phyloP scores from a whole-genome alignment of 495 filamentous ascomycete genomes.

The Pyrenula aspistea region DNA sequence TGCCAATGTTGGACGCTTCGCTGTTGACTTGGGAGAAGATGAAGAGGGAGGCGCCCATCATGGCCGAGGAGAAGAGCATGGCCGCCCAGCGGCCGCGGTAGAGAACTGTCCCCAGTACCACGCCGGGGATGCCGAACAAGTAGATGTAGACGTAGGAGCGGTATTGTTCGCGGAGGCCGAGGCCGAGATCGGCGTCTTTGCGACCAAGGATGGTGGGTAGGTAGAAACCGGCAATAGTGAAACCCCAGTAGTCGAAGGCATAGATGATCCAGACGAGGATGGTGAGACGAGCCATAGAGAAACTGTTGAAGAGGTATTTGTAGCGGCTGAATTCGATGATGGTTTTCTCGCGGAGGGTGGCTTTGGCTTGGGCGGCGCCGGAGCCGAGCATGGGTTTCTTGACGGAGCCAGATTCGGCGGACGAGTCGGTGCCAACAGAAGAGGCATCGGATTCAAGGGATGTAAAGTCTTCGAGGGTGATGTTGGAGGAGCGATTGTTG shows the following conservation, averaged over 20 bases:
- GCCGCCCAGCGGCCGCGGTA: constrained; percentile 26
- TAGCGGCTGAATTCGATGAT: constrained; percentile 21
- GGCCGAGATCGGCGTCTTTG: constrained; percentile 19
- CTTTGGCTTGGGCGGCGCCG: constrained; percentile 13
- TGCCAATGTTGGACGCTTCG: constrained; percentile 26
- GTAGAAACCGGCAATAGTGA: constrained; percentile 18
- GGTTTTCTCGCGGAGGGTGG: constrained; percentile 13
- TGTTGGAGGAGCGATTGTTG: constrained; percentile 48
- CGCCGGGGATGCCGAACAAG: constrained; percentile 26
- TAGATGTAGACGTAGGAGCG: constrained; percentile 32
- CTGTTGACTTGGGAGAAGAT: constrained; percentile 29
- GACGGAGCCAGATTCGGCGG: constrained; percentile 15
- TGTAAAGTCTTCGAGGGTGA: constrained; percentile 49
- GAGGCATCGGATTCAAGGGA: constrained; percentile 23
- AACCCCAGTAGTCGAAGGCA: constrained; percentile 14
- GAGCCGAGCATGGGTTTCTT: constrained; percentile 13
- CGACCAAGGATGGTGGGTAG: constrained; percentile 24
- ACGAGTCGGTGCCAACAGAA: not conserved
- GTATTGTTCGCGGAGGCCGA: constrained; percentile 20
- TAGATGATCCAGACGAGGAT: constrained; percentile 30
- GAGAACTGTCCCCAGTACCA: constrained; percentile 11
- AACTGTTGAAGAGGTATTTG: constrained; percentile 22
- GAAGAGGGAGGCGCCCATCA: constrained; percentile 34
- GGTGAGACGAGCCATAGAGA: constrained; percentile 24
- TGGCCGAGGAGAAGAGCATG: constrained; percentile 30